phyloP scores from a whole-genome alignment of 2,329 filamentous ascomycete species.

The Parafenestella ontariensis region DNA sequence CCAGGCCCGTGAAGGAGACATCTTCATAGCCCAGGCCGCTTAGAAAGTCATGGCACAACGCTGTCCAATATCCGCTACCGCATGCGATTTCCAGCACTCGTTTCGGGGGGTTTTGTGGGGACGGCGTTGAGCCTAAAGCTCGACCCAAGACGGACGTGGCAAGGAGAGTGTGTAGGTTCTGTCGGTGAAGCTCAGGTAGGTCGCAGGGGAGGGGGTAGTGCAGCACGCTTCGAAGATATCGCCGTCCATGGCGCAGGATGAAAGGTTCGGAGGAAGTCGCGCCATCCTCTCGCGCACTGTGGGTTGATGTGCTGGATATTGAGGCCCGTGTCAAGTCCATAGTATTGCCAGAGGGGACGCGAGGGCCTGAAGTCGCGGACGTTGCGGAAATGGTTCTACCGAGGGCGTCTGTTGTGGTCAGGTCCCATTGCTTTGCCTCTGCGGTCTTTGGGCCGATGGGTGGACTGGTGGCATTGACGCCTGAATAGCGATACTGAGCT shows the following conservation, averaged over 20 bases:
- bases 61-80: conserved; percentile 88
- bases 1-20: conserved; percentile 81
- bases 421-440: conserved; percentile 47
- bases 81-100: conserved; percentile 87
- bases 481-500: conserved; percentile 45
- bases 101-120: conserved; percentile 64
- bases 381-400: conserved; percentile 44
- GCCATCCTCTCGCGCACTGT: conserved; percentile 38
- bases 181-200: conserved; percentile 83
- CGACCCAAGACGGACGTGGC: conserved; percentile 81
- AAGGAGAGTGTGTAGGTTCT: conserved; percentile 82
- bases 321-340: conserved; percentile 50
- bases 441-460: conserved; percentile 39
- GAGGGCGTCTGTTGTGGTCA: conserved; percentile 44
- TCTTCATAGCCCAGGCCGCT: conserved; percentile 69
- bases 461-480: conserved; percentile 30
- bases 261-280: conserved; percentile 55
- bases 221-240: conserved; percentile 78
- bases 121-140: conserved; percentile 75
- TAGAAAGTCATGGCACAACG: conserved; percentile 84
- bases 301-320: conserved; percentile 48
- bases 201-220: conserved; percentile 87
- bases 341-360: conserved; percentile 19
- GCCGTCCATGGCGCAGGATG: conserved; percentile 77
- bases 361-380: conserved; percentile 21